A percentile compares a stretch with the other conserved stretches of the same genome.
These are phyloP conservation scores for Mycena leptocephala DNA, from an alignment of 768 basidiomycete species.

Conservation along the genomic window DNA sequence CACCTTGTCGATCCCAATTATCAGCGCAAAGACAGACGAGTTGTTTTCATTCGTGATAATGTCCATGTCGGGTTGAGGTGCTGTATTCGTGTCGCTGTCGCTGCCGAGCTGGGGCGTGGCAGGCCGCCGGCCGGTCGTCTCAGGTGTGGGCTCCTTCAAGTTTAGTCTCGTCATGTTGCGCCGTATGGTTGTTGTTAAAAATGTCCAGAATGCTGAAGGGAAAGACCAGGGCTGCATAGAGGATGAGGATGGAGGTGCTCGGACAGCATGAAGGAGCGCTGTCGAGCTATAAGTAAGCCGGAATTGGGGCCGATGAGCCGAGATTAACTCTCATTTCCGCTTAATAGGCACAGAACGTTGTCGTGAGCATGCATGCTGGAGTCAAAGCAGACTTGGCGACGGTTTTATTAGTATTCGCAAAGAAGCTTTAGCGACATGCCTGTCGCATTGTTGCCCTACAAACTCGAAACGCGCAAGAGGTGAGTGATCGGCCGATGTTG, in stretches of 20 bases:
- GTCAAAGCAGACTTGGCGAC: too few relatives aligned
- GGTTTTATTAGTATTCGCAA: too few relatives aligned
- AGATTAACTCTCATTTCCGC: not conserved
- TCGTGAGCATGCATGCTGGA: not conserved
- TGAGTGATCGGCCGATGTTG: too few relatives aligned
- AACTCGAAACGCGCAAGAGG: too few relatives aligned
- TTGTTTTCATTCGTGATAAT: not conserved
- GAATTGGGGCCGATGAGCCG: not conserved
- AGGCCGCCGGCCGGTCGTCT: not conserved
- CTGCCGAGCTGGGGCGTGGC: not conserved
- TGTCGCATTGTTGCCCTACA: too few relatives aligned
- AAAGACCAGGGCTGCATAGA: not conserved
- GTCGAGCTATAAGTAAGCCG: not conserved
- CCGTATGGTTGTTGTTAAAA: not conserved
- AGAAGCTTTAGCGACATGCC: too few relatives aligned
- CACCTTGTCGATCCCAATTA: slow-evolving; percentile 1
- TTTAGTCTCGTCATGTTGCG: not conserved
- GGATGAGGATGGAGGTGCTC: not conserved
- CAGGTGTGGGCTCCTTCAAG: not conserved
- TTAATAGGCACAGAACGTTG: not conserved
- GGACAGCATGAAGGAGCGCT: not conserved
- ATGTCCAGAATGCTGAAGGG: not conserved
- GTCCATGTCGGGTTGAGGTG: not conserved
- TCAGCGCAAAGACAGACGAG: slow-evolving; percentile 7
- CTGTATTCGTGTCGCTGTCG: not conserved